A percentile compares a stretch with the other conserved stretches of the same genome.
These are phyloP conservation scores for Lasiodiplodia sp. DNA, from an alignment of 2,329 filamentous ascomycete genomes.

Conservation along the genomic window DNA sequence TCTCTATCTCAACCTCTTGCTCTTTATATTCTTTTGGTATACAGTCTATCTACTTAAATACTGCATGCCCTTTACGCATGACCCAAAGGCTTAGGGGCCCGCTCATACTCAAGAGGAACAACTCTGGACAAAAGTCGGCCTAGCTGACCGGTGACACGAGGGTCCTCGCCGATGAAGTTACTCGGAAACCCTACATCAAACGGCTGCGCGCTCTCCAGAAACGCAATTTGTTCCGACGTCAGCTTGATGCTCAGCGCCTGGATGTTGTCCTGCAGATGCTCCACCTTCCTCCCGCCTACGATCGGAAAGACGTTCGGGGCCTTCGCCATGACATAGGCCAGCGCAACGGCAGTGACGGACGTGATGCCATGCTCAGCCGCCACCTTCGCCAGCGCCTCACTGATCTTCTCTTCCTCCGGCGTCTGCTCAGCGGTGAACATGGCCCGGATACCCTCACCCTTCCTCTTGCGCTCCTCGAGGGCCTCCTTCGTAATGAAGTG, in stretches of 20 bases:
- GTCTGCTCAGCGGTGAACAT: background rate
- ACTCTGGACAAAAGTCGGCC: background rate
- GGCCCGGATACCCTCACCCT: slow-evolving; percentile 46
- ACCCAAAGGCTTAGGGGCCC: background rate
- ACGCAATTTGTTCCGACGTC: slow-evolving; percentile 66
- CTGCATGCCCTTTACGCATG: background rate
- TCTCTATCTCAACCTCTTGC: too few relatives aligned
- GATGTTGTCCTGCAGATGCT: slow-evolving; percentile 74
- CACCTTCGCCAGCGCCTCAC: background rate
- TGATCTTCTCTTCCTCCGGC: background rate
- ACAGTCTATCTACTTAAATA: too few relatives aligned
- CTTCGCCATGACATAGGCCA: slow-evolving; percentile 74
- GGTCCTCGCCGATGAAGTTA: slow-evolving; percentile 59
- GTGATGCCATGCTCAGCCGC: slow-evolving; percentile 6
- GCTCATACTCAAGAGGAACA: background rate
- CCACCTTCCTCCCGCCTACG: slow-evolving; percentile 72
- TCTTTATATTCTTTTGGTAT: too few relatives aligned
- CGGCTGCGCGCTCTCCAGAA: slow-evolving; percentile 67
- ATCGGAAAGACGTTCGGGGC: slow-evolving; percentile 76
- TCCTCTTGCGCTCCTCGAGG: slow-evolving; percentile 37
- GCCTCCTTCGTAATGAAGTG: slow-evolving; percentile 54
- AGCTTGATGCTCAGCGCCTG: slow-evolving; percentile 69
- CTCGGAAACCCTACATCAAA: slow-evolving; percentile 74
- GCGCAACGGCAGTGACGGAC: slow-evolving; percentile 57
- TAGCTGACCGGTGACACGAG: background rate